Evolutionary conservation across 768 basidiomycete species (phyloP).

Genomic region (Lactarius quietus): DNA sequence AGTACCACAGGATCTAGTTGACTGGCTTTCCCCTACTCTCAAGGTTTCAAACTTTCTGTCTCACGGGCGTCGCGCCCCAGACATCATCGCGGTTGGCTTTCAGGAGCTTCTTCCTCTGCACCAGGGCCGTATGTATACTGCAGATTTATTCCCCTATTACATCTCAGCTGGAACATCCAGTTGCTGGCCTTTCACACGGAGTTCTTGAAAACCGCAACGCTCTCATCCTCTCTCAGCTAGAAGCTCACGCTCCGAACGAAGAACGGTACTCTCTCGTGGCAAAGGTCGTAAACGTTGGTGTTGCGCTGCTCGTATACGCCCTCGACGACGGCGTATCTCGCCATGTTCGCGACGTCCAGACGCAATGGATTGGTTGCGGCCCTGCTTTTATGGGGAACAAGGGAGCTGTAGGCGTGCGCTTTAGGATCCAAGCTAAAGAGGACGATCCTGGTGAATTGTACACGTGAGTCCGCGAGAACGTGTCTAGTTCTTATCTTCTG

Average conservation of each 20-base stretch:
- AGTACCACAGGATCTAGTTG: conserved; percentile 80
- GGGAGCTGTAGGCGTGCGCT: conserved; percentile 85
- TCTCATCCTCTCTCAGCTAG: conserved; percentile 73
- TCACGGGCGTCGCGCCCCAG: conserved; percentile 63
- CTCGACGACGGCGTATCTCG: conserved; percentile 64
- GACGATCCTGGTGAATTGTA: conserved; percentile 66
- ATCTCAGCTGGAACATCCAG: conserved; percentile 37
- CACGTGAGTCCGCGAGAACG: conserved; percentile 58
- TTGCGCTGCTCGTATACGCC: conserved; percentile 85
- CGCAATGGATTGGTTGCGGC: conserved; percentile 71
- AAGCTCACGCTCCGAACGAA: conserved; percentile 64
- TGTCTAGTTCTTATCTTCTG: conserved; percentile 4
- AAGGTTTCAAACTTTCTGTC: conserved; percentile 72
- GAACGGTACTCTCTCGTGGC: conserved; percentile 77
- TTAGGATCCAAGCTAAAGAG: conserved; percentile 60
- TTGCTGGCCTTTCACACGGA: conserved; percentile 69
- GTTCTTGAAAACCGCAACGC: conserved; percentile 66
- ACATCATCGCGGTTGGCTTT: conserved; percentile 87
- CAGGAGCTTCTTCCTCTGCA: conserved; percentile 92
- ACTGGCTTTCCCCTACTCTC: conserved; percentile 86
- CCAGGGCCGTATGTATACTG: conserved; percentile 55
- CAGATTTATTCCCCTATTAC: conserved; percentile 11
- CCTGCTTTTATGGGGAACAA: conserved; percentile 89
- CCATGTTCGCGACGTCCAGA: conserved; percentile 60
- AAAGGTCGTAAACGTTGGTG: conserved; percentile 79